A percentile compares a stretch with the other conserved stretches of the same genome.
phyloP scores from a whole-genome alignment of 441 rosid genomes.

The Metrosideros polymorpha region DNA sequence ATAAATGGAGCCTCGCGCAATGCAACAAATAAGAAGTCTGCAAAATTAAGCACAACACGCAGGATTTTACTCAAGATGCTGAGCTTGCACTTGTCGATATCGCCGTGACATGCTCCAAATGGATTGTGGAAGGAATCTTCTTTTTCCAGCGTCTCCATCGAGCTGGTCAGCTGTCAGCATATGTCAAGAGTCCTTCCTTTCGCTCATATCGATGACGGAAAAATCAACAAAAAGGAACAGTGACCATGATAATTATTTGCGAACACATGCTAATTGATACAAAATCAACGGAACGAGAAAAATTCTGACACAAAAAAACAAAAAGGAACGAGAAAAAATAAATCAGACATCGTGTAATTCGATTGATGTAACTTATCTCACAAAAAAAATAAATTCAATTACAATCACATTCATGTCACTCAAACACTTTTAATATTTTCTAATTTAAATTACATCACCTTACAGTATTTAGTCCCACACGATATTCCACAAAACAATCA shows the following conservation, averaged over 20 bases:
- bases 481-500: background rate
- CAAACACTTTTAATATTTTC: background rate
- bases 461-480: background rate
- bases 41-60: background rate
- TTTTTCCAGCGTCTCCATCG: background rate
- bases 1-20: too few species aligned
- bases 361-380: too few species aligned
- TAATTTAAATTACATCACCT: too few species aligned
- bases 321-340: background rate
- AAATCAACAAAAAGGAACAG: background rate
- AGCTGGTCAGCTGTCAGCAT: background rate
- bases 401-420: background rate
- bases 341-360: background rate
- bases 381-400: background rate
- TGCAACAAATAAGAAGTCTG: background rate
- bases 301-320: too few species aligned
- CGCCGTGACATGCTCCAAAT: background rate
- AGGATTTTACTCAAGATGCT: background rate
- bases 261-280: background rate
- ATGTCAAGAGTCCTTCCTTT: background rate
- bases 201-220: background rate
- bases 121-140: background rate
- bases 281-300: background rate
- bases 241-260: background rate
- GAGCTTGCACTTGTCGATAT: background rate